Percentiles rank a stretch among this genome's conserved stretches.
These are phyloP conservation scores for Penicillium sp. DNA, from an alignment of 2,329 filamentous ascomycete species.

Conservation along the genomic window DNA sequence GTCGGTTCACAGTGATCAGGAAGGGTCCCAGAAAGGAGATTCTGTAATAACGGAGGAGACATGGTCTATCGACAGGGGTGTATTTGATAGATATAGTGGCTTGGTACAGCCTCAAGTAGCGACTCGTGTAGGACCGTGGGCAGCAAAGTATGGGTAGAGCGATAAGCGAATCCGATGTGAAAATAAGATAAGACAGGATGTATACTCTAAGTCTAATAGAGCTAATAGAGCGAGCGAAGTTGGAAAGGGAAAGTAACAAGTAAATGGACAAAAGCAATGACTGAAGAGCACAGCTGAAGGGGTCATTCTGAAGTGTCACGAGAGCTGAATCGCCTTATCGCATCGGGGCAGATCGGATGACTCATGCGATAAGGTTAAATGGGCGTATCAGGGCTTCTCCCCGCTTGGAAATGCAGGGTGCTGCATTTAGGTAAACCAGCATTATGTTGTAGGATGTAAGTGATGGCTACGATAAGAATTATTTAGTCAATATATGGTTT, in stretches of 20 bases:
- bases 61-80: constrained; percentile 18
- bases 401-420: background rate
- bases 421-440: background rate
- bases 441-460: background rate
- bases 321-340: constrained; percentile 7
- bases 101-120: background rate
- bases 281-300: background rate
- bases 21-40: constrained; percentile 36
- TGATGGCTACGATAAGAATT: background rate
- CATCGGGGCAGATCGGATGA: constrained; percentile 8
- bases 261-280: background rate
- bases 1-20: constrained; percentile 61
- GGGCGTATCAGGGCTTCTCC: constrained; percentile 3
- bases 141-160: constrained; percentile 1
- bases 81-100: background rate
- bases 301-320: constrained; percentile 9
- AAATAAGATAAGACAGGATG: background rate
- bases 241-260: background rate
- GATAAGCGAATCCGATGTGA: constrained; percentile 7
- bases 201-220: background rate
- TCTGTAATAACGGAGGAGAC: constrained; percentile 30
- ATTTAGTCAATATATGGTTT: background rate
- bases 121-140: background rate
- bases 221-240: background rate
- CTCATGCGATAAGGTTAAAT: constrained; percentile 8